Evolutionary conservation across 495 filamentous ascomycete genomes (phyloP).

Genomic region (Viridothelium virens): DNA sequence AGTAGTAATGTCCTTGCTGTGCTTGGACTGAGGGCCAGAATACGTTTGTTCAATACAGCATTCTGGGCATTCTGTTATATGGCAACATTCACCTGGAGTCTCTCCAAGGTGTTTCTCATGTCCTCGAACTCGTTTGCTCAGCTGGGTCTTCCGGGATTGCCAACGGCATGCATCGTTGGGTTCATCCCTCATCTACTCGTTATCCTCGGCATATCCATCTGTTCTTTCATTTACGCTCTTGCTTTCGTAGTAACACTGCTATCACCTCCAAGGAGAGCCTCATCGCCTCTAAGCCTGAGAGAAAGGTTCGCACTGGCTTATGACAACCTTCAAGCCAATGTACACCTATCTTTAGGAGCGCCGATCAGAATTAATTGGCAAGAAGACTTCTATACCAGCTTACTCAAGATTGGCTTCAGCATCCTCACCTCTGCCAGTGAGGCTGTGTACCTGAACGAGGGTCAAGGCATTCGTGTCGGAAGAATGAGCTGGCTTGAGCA

Average conservation of each 20-base stretch:
- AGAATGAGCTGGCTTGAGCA: slow-evolving; percentile 89
- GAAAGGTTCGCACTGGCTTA: slow-evolving; percentile 59
- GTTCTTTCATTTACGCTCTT: slow-evolving; percentile 63
- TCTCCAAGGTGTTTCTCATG: slow-evolving; percentile 31
- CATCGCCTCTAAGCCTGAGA: slow-evolving; percentile 36
- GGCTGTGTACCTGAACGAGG: slow-evolving; percentile 92
- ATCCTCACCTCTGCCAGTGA: slow-evolving; percentile 87
- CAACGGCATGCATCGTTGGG: slow-evolving; percentile 88
- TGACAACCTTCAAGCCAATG: slow-evolving; percentile 84
- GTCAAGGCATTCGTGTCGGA: slow-evolving; percentile 61
- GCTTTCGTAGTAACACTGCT: slow-evolving; percentile 70
- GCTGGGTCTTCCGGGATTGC: slow-evolving; percentile 60
- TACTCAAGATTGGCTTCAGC: slow-evolving; percentile 77
- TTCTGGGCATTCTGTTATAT: slow-evolving; percentile 89
- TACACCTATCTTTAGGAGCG: slow-evolving; percentile 58
- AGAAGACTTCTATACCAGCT: slow-evolving; percentile 90
- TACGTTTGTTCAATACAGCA: slow-evolving; percentile 73
- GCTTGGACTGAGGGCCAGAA: slow-evolving; percentile 65
- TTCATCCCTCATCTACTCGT: slow-evolving; percentile 90
- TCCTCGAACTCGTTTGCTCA: slow-evolving; percentile 22
- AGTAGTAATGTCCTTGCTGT: slow-evolving; percentile 76
- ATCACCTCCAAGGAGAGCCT: slow-evolving; percentile 47
- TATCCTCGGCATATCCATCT: slow-evolving; percentile 65
- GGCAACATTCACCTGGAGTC: slow-evolving; percentile 65
- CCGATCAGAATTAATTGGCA: slow-evolving; percentile 64